These are phyloP conservation scores for Thelonectria discophora DNA, from an alignment of 2,329 filamentous ascomycete genomes.

Conservation along the genomic window DNA sequence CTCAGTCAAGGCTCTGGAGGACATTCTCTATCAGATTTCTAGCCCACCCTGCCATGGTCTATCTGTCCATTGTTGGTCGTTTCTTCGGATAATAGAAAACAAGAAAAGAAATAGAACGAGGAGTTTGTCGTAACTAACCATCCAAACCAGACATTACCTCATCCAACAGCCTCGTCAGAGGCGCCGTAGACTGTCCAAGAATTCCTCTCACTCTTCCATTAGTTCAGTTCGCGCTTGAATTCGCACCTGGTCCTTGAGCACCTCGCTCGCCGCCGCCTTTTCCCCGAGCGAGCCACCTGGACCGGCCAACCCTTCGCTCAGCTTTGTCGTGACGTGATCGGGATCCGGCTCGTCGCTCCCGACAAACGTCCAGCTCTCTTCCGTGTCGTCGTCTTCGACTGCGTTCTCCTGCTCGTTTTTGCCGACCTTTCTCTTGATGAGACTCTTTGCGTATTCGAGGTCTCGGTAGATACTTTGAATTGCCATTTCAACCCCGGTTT, in stretches of 20 bases:
- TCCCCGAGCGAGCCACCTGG: constrained; percentile 28
- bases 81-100: background rate
- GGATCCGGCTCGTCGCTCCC: constrained; percentile 63
- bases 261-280: constrained; percentile 40
- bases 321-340: constrained; percentile 52
- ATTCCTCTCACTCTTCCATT: background rate
- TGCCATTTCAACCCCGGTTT: constrained; percentile 88
- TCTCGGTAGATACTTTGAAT: constrained; percentile 95
- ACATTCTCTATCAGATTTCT: background rate
- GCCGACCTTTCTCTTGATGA: constrained; percentile 74
- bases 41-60: background rate
- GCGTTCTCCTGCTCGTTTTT: constrained; percentile 56
- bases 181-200: background rate
- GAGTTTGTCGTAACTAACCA: background rate
- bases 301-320: constrained; percentile 48
- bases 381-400: constrained; percentile 66
- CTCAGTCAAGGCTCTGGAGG: background rate
- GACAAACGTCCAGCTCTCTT: constrained; percentile 92
- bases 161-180: background rate
- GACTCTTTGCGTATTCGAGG: constrained; percentile 86
- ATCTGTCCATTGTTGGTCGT: background rate
- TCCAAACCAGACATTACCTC: background rate
- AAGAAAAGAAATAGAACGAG: background rate
- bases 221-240: constrained; percentile 19
- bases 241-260: constrained; percentile 22